Evolutionary conservation across 768 basidiomycete species (phyloP).

Genomic region (Cyathus striatus): DNA sequence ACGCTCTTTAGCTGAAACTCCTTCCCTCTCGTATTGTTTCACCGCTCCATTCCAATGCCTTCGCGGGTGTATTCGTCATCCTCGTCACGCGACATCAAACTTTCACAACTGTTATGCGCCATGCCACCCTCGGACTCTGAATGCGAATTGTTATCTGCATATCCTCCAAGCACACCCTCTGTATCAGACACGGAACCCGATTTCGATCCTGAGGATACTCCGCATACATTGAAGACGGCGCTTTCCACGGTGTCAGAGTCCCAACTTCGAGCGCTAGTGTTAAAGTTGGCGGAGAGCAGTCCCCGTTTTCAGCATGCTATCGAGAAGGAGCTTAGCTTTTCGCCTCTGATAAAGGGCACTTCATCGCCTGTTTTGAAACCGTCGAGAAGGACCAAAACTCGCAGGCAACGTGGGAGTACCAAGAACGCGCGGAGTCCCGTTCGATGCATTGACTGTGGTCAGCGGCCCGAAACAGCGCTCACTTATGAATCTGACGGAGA

Average conservation of each 20-base stretch:
- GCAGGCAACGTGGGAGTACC: no score
- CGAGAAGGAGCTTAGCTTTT: slow-evolving; percentile 26
- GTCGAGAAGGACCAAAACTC: no score
- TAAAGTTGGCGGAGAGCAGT: slow-evolving; percentile 28
- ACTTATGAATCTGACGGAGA: neutral
- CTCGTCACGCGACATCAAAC: no score
- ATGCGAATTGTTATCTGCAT: slow-evolving; percentile 16
- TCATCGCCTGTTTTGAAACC: neutral
- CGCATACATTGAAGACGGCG: slow-evolving; percentile 21
- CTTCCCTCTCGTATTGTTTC: no score
- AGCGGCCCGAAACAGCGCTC: neutral
- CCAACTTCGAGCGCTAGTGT: slow-evolving; percentile 32
- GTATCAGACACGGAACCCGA: slow-evolving; percentile 12
- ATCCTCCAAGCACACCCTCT: slow-evolving; percentile 19
- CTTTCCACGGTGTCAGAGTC: slow-evolving; percentile 30
- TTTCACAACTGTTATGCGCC: no score
- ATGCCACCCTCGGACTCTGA: slow-evolving; percentile 7
- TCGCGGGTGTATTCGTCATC: no score
- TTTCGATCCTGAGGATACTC: slow-evolving; percentile 1
- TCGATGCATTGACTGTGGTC: neutral
- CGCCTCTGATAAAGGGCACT: neutral
- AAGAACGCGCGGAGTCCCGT: no score
- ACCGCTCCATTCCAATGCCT: no score
- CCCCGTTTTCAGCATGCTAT: slow-evolving; percentile 32
- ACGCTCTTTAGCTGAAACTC: no score